These are phyloP conservation scores for Mortierella sp. DNA, from an alignment of 371 early-diverging fungal species.

Conservation along the genomic window DNA sequence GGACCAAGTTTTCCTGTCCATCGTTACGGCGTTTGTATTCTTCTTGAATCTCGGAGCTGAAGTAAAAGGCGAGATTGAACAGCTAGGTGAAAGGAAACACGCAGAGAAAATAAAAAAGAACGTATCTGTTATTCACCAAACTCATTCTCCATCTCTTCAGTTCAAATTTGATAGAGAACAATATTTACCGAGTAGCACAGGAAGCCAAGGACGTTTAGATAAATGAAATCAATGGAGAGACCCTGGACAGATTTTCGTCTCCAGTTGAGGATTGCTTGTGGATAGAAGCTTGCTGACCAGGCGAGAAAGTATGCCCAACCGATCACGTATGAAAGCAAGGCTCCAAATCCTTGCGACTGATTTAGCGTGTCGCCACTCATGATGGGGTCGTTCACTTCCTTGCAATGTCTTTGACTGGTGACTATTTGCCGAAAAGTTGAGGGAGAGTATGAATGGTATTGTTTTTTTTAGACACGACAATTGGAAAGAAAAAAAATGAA, in stretches of 20 bases:
- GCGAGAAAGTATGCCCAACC: constrained; percentile 78
- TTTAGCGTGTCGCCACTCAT: no score
- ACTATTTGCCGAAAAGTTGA: no score
- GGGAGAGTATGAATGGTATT: no score
- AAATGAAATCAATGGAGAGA: constrained; percentile 90
- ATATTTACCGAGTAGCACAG: constrained; percentile 77
- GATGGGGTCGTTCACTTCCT: no score
- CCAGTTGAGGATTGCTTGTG: constrained; percentile 77
- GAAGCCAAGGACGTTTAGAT: constrained; percentile 89
- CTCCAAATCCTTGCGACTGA: constrained; percentile 19
- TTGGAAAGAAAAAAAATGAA: no score
- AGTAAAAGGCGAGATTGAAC: constrained; percentile 82
- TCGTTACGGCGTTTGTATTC: constrained; percentile 80
- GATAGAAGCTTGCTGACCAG: constrained; percentile 83
- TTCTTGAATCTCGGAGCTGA: constrained; percentile 71
- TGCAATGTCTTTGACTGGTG: no score
- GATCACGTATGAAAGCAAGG: constrained; percentile 43
- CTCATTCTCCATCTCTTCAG: neutral
- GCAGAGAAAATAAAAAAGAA: neutral
- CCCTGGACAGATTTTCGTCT: constrained; percentile 82
- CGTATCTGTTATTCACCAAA: neutral
- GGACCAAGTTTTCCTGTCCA: constrained; percentile 78
- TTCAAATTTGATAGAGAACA: no score
- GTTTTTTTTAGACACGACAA: no score
- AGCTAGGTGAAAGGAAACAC: constrained; percentile 60